These are phyloP conservation scores for Agaricus bisporus DNA, from an alignment of 768 basidiomycete genomes.

Conservation along the genomic window DNA sequence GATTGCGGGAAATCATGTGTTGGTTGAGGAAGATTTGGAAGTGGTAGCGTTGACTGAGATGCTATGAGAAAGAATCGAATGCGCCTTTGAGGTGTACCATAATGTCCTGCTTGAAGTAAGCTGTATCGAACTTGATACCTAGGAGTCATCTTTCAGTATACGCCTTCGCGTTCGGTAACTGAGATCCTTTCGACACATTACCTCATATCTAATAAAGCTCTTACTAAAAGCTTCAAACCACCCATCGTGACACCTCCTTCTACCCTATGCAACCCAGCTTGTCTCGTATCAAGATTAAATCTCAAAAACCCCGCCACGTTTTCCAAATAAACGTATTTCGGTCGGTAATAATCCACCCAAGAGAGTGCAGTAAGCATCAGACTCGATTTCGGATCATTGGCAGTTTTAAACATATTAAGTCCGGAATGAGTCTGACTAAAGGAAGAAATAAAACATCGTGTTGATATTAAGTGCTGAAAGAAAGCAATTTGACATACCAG, in stretches of 20 bases:
- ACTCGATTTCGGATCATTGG: constrained; percentile 62
- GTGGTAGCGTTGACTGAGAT: constrained; percentile 27
- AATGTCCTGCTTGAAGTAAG: constrained; percentile 47
- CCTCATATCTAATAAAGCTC: constrained; percentile 63
- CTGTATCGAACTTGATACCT: constrained; percentile 51
- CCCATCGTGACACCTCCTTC: constrained; percentile 68
- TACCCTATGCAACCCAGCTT: constrained; percentile 36
- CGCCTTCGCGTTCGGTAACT: background rate
- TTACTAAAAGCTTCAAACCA: constrained; percentile 60
- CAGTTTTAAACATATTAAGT: constrained; percentile 66
- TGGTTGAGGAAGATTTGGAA: constrained; percentile 50
- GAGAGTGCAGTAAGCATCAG: constrained; percentile 58
- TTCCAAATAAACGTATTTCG: constrained; percentile 40
- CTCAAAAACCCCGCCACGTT: constrained; percentile 48
- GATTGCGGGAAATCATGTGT: constrained; percentile 44
- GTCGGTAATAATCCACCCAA: constrained; percentile 40
- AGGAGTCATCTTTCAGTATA: background rate
- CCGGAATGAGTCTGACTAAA: constrained; percentile 71
- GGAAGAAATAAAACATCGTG: background rate
- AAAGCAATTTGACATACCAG: constrained; percentile 37
- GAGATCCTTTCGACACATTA: constrained; percentile 22
- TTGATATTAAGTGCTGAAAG: background rate
- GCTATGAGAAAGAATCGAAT: constrained; percentile 50
- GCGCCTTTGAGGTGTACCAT: constrained; percentile 51
- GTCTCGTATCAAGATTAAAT: constrained; percentile 34